Evolutionary conservation across 2,329 filamentous ascomycete species (phyloP).

Genomic region (Pleurostoma richardsiae): DNA sequence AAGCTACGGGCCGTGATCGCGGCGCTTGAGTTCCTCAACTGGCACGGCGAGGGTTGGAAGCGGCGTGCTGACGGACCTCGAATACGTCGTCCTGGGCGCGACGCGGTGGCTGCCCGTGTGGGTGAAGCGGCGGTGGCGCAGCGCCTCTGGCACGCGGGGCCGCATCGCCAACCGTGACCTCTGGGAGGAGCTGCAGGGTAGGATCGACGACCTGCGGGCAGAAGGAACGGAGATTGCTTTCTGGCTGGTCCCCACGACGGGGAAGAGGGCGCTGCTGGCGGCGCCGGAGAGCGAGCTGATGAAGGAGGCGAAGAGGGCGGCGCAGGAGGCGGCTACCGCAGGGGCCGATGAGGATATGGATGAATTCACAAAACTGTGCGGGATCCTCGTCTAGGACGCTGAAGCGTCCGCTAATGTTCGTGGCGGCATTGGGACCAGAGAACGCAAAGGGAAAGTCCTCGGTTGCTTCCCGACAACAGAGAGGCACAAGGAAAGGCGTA

Average conservation of each 20-base stretch:
- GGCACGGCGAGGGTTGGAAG: constrained; percentile 31
- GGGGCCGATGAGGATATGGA: not conserved
- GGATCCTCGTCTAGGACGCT: constrained; percentile 1
- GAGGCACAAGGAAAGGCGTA: no score
- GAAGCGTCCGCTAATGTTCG: no score
- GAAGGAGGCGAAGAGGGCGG: constrained; percentile 1
- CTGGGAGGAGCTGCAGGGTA: constrained; percentile 31
- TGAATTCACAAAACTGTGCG: constrained; percentile 3
- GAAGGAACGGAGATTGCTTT: constrained; percentile 3
- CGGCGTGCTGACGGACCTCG: constrained; percentile 40
- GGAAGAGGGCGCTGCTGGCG: not conserved
- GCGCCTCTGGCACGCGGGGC: constrained; percentile 15
- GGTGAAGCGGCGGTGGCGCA: constrained; percentile 31
- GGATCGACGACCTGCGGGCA: not conserved
- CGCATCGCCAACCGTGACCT: constrained; percentile 31
- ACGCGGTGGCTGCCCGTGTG: constrained; percentile 33
- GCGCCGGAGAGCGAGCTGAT: constrained; percentile 1
- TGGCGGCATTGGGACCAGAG: no score
- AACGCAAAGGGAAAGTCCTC: no score
- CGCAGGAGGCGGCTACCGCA: not conserved
- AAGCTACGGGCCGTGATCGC: constrained; percentile 39
- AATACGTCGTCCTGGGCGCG: constrained; percentile 36
- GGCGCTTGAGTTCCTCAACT: constrained; percentile 33
- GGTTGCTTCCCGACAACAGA: no score
- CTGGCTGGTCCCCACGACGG: constrained; percentile 1